Percentiles rank a stretch among this genome's conserved stretches.
Conservation (phyloP, 164 flowering plant genomes). For the Magnolia kwangsiensis region DNA sequence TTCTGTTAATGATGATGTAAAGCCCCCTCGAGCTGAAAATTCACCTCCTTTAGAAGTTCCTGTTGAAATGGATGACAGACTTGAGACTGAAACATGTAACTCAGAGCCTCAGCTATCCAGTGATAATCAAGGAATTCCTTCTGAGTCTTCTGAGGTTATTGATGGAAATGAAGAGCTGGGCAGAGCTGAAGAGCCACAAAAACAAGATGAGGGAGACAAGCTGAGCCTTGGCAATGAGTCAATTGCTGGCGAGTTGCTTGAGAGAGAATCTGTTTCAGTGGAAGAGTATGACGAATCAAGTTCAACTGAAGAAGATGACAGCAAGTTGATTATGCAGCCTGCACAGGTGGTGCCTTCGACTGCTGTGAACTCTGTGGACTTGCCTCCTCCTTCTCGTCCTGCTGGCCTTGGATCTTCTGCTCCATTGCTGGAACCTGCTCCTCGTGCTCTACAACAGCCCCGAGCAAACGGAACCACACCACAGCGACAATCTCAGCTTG, state of each 20-base stretch:
- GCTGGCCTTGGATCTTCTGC: slow-evolving; percentile 97
- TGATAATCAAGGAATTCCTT: slow-evolving; percentile 13
- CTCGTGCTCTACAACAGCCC: slow-evolving; percentile 62
- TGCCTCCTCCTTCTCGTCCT: slow-evolving; percentile 55
- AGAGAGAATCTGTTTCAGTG: slow-evolving; percentile 1
- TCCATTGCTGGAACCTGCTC: slow-evolving; percentile 72
- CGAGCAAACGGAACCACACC: slow-evolving; percentile 68
- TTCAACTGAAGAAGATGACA: slow-evolving; percentile 4
- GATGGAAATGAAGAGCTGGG: slow-evolving; percentile 14
- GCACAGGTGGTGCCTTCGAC: slow-evolving; percentile 15
- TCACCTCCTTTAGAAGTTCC: not conserved
- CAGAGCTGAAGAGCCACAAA: slow-evolving; percentile 17
- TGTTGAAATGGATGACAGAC: slow-evolving; percentile 12
- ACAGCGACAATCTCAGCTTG: slow-evolving; percentile 45
- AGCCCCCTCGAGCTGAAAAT: slow-evolving; percentile 3
- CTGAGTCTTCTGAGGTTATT: slow-evolving; percentile 5
- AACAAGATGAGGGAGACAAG: slow-evolving; percentile 8
- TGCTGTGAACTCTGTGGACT: slow-evolving; percentile 25
- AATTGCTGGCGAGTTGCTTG: not conserved
- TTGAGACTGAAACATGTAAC: slow-evolving; percentile 14
- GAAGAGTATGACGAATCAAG: slow-evolving; percentile 2
- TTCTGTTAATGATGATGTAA: slow-evolving; percentile 17
- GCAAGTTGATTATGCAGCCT: slow-evolving; percentile 16
- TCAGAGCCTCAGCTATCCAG: slow-evolving; percentile 9
- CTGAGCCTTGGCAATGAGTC: not conserved